Base-by-base conservation (phyloP, 306 rosid genomes). In the Abrus pulchellus region DNA sequence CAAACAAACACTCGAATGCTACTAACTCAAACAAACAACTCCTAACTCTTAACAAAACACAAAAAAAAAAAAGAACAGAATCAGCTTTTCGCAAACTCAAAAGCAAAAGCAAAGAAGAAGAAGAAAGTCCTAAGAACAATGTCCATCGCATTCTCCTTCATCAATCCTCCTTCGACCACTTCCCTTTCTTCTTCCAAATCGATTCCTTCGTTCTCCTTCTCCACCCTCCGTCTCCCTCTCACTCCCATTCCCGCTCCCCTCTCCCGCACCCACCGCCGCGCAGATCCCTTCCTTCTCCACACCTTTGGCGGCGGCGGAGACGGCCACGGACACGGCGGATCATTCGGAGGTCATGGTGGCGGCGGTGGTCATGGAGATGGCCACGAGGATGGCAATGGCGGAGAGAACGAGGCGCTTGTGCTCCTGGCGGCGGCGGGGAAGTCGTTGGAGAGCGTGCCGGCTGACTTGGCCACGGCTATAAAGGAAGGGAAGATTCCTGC, bases 401-500 rank as follows among this genome's bases (percentile, higher is more conserved):
- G 55, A 13, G 45, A 72, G 74, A 86, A 80, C 2, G 94, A 95
- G 84, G 99, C 89, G 29, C 5, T 91, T 3, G 3, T 93, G 83
- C 85, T 93, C 69, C 40, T 93, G 84, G 91, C 86, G 73, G 88
- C 90, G 84, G 90, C 93, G 1, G 93, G 94, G 30, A 83, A 91
- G 87, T 55, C 91, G 12, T 48, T 91, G 83, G 98, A 93, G 76
- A 87, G 81, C 68, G 11, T 95, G 63, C 99, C 99, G 0, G 83
- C 78, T 59, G 99, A 95, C 76, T 60, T 95, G 88, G 94, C 89
- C 32, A 86, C 88, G 27, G 99, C 98, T 65, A 81, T 91, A 64
- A 86, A 91, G 84, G 94, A 83, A 0, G 94, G 98, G 1, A 86
- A 87, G 88, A 86, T 95, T 53, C 98, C 98, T 6, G 97, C 91